These are phyloP conservation scores for Musa acuminata DNA, from an alignment of 176 grass and related monocot genomes.

Conservation along the genomic window DNA sequence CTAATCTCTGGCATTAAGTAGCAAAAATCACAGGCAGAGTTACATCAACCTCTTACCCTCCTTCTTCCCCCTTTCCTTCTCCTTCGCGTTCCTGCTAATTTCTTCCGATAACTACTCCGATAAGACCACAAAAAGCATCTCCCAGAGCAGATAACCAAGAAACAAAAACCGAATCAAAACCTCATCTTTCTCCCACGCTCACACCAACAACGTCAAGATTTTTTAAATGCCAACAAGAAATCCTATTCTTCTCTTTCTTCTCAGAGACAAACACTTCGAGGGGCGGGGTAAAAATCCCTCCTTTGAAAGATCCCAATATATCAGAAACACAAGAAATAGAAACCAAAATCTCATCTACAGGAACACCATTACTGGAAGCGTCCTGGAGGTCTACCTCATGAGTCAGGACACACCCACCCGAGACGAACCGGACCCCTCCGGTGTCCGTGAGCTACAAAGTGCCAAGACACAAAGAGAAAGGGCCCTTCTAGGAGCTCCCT, in stretches of 20 bases:
- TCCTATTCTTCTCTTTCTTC: neutral
- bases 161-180: neutral
- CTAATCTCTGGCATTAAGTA: slow-evolving; percentile 4
- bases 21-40: neutral
- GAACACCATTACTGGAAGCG: neutral
- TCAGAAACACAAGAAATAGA: neutral
- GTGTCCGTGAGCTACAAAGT: neutral
- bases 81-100: neutral
- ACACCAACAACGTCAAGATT: neutral
- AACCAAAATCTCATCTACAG: neutral
- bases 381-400: neutral
- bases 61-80: neutral
- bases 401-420: neutral
- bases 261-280: no score
- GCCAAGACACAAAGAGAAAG: neutral
- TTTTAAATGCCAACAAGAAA: neutral
- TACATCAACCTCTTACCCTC: neutral
- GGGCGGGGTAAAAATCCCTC: neutral
- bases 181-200: neutral
- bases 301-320: neutral
- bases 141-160: no score
- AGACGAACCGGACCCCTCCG: neutral
- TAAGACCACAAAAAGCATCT: neutral
- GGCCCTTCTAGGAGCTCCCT: neutral
- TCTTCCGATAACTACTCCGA: neutral